Percentiles rank a stretch among this genome's conserved stretches.
Conservation (phyloP, 805 yeast species). For the Candida peoriensis region DNA sequence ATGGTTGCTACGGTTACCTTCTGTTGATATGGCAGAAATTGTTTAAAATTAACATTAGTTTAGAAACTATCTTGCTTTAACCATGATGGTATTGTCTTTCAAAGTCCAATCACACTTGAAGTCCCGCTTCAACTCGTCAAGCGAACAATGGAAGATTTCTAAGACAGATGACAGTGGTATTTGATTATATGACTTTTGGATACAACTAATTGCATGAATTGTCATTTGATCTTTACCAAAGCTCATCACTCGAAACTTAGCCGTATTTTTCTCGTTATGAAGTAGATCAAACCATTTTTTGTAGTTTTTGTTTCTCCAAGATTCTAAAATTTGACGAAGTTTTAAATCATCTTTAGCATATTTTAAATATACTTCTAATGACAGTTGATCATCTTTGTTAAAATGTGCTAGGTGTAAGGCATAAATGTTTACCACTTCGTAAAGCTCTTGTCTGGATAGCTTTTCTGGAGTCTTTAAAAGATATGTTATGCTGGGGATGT, state of each 20-base stretch:
- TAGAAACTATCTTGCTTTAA: no score
- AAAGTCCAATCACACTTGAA: conserved; percentile 14
- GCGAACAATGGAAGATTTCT: conserved; percentile 8
- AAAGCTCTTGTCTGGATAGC: conserved; percentile 29
- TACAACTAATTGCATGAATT: conserved; percentile 27
- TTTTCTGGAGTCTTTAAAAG: conserved; percentile 15
- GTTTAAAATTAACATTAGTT: no score
- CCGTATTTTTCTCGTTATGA: conserved; percentile 13
- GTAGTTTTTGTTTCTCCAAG: conserved; percentile 30
- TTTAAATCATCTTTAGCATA: conserved; percentile 24
- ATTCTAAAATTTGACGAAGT: conserved; percentile 28
- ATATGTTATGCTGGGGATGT: conserved; percentile 46
- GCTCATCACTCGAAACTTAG: conserved; percentile 32
- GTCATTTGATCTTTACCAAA: conserved; percentile 35
- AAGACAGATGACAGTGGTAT: conserved; percentile 14
- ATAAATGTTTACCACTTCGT: conserved; percentile 37
- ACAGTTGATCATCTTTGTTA: conserved; percentile 13
- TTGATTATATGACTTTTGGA: conserved; percentile 37
- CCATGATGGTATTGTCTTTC: conserved; percentile 9
- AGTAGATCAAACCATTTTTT: conserved; percentile 27
- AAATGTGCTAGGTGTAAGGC: conserved; percentile 37
- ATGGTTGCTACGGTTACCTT: no score
- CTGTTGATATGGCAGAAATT: no score
- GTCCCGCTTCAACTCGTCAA: conserved; percentile 3
- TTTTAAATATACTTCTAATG: conserved; percentile 25